Base-by-base conservation (phyloP, 2,329 filamentous ascomycete species). In the Aspergillus costaricaensis region DNA sequence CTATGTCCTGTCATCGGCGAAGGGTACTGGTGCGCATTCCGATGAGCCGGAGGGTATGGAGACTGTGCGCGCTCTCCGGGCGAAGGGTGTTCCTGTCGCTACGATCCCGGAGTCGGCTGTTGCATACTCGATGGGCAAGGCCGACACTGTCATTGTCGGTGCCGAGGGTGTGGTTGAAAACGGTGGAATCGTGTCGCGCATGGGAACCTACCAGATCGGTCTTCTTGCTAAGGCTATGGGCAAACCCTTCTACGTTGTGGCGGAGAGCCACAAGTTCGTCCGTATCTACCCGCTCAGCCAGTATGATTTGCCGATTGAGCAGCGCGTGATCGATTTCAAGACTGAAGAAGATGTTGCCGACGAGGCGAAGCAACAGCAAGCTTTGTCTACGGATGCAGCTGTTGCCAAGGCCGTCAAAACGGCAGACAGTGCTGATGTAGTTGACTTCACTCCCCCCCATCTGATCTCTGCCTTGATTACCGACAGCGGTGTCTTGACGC, bases 241-340 rank as follows among this genome's bases (percentile, higher is more conserved):
- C 41, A 88, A 91, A 64, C 90, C 90, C 0, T 91, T 98, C 68
- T 96, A 96, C 71, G 92, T 96, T 17, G 92, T 95, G 5, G 90
- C 90, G 1, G 95, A 99, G 80, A 96, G 91, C 70, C 95, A 99
- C 82, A 99, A 99, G 79, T 97, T 99, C 73, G 92, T 96, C 49
- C 85, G 92, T 69, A 84, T 95, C 58, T 95, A 93, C 70, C 91
- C 94, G 1, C 80, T 95, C 21, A 87, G 89, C 64, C 92, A 96
- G 77, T 86, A 88, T 61, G 91, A 95, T 72, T 80, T 96, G 60
- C 91, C 91, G 0, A 87, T 96, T 66, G 85, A 89, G 72, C 92
- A 96, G 76, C 84, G 86, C 36, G 84, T 96, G 14, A 82, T 95
- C 61, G 86, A 91, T 52, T 96, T 95, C 74, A 83, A 82, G 68